Conservation (phyloP, 2,329 filamentous ascomycete species). For the Hymenoscyphus repandus region DNA sequence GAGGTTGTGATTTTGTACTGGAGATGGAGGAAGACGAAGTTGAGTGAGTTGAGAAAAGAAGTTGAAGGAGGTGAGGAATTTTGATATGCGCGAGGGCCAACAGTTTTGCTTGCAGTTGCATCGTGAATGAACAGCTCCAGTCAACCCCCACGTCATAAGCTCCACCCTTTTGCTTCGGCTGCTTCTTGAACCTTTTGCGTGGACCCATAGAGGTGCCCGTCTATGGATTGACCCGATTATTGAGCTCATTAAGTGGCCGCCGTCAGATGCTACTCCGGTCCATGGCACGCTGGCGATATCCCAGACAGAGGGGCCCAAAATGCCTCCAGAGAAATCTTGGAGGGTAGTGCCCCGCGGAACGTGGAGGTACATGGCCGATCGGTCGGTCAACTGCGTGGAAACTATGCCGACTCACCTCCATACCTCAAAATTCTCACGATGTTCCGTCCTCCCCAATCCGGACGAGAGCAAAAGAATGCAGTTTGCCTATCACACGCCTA, state of each 20-base stretch:
- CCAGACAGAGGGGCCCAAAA: no score
- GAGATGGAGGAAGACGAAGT: neutral
- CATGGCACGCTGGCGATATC: neutral
- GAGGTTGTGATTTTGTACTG: no score
- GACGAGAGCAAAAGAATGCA: neutral
- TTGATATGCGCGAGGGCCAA: no score
- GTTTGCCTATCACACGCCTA: neutral
- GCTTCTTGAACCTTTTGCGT: neutral
- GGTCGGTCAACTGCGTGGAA: neutral
- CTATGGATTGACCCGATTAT: neutral
- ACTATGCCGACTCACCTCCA: neutral
- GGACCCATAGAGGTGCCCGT: neutral
- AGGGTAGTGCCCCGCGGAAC: no score
- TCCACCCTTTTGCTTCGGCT: neutral
- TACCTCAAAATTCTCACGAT: slow-evolving; percentile 6
- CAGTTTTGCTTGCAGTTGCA: no score
- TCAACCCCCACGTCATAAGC: slow-evolving; percentile 1
- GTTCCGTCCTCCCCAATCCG: neutral
- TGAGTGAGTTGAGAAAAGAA: neutral
- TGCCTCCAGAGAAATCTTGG: no score
- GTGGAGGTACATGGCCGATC: slow-evolving; percentile 2
- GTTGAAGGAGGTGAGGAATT: no score
- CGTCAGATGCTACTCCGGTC: no score
- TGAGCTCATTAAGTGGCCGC: neutral
- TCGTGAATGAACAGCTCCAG: no score